These are phyloP conservation scores for Cyclotella atomus DNA, from an alignment of 108 stramenopile genomes.

Conservation along the genomic window DNA sequence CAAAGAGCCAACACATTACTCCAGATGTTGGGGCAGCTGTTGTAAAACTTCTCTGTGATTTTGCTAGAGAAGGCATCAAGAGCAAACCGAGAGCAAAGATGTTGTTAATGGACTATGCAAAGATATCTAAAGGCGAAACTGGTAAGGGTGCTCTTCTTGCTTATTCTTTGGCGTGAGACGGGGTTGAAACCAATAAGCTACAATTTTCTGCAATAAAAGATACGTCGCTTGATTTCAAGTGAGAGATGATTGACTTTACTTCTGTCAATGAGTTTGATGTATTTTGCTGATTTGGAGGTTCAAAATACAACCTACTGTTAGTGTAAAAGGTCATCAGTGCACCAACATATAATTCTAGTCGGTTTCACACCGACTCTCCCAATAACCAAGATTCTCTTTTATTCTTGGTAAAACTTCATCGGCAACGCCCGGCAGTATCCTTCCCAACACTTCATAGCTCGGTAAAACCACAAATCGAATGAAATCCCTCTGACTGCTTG, in stretches of 20 bases:
- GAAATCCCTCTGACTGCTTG: conserved; percentile 83
- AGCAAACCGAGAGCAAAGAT: conserved; percentile 60
- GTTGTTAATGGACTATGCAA: conserved; percentile 58
- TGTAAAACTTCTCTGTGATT: conserved; percentile 38
- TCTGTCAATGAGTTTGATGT: neutral
- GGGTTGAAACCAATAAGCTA: no score
- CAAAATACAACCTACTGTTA: no score
- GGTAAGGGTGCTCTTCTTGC: conserved; percentile 47
- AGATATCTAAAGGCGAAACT: conserved; percentile 59
- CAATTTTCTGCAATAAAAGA: no score
- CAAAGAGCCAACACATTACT: conserved; percentile 16
- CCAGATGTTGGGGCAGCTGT: conserved; percentile 12
- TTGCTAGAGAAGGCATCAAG: conserved; percentile 51
- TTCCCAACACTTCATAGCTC: conserved; percentile 56
- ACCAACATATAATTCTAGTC: no score
- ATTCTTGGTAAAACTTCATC: conserved; percentile 50
- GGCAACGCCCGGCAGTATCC: conserved; percentile 50
- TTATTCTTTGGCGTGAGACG: conserved; percentile 30
- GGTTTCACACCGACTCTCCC: conserved; percentile 30
- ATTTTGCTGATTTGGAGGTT: no score
- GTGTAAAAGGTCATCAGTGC: no score
- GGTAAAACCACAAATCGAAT: conserved; percentile 83
- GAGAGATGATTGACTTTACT: neutral
- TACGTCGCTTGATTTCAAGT: no score
- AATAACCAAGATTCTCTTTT: conserved; percentile 52